phyloP scores from a whole-genome alignment of 2,329 filamentous ascomycete genomes.

The Hypoxylon sp. region DNA sequence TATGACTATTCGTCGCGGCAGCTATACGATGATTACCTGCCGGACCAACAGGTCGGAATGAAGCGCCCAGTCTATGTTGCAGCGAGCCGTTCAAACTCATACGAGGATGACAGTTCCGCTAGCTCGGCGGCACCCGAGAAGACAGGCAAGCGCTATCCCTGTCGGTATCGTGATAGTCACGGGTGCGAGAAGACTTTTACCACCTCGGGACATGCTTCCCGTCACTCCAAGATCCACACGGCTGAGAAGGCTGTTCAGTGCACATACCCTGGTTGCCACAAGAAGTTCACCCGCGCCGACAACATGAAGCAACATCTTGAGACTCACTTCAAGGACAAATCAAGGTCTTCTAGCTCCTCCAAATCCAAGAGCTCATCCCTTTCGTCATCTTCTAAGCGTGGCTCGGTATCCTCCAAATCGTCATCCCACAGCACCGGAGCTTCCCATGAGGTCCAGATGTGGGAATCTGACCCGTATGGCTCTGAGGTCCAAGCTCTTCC shows the following conservation, averaged over 20 bases:
- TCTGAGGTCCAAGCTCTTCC: slow-evolving; percentile 53
- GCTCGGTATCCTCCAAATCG: slow-evolving; percentile 54
- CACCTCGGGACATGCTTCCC: slow-evolving; percentile 86
- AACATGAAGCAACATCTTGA: slow-evolving; percentile 91
- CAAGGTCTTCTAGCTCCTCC: slow-evolving; percentile 59
- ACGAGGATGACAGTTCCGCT: slow-evolving; percentile 66
- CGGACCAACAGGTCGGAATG: slow-evolving; percentile 52
- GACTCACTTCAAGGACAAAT: slow-evolving; percentile 78
- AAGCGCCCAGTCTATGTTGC: slow-evolving; percentile 62
- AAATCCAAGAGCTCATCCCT: slow-evolving; percentile 53
- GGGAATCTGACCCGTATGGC: slow-evolving; percentile 61
- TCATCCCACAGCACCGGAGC: slow-evolving; percentile 52
- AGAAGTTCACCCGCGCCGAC: slow-evolving; percentile 85
- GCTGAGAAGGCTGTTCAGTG: slow-evolving; percentile 82
- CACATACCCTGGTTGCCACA: slow-evolving; percentile 78
- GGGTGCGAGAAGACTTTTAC: slow-evolving; percentile 86
- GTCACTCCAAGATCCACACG: slow-evolving; percentile 87
- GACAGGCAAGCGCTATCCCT: slow-evolving; percentile 78
- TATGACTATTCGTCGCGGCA: slow-evolving; percentile 60
- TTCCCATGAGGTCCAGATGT: slow-evolving; percentile 56
- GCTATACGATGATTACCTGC: slow-evolving; percentile 56
- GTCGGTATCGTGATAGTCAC: slow-evolving; percentile 78
- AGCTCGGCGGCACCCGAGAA: slow-evolving; percentile 62
- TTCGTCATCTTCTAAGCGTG: slow-evolving; percentile 51
- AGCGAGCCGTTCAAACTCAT: slow-evolving; percentile 64